Evolutionary conservation across 2,329 filamentous ascomycete genomes (phyloP), one percentile per base, ranked within the genome.

Genomic region (Stagonosporopsis tanaceti): DNA sequence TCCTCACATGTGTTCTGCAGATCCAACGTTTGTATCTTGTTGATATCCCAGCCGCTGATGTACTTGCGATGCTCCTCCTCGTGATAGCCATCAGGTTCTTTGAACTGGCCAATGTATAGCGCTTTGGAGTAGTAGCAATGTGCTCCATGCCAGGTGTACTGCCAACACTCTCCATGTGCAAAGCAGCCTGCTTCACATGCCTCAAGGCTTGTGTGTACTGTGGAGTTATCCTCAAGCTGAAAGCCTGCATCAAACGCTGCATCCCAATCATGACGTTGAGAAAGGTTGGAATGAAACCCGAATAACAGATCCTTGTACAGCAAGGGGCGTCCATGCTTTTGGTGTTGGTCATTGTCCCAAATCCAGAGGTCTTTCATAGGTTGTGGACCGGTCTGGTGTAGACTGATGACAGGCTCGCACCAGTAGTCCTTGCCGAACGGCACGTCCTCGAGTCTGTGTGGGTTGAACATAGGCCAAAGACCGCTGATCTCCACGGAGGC

Each of bases 351-450:
- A 52, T 68, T 67, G 34, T 72, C 70, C 67, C 77, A 85, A 34
- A 73, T 67, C 73, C 79, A 81, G 28, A 84, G 66, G 1, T 72
- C 71, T 1, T 66, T 61, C 76, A 82, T 80, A 38, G 81, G 79
- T 6, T 72, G 65, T 2, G 78, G 69, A 14, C 62, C 63, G 14
- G 65, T 64, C 28, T 70, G 68, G 42, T 74, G 70, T 54, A 70
- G 62, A 4, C 67, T 74, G 8, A 79, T 53, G 9, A 73, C 71
- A 6, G 76, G 71, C 11, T 66, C 56, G 53, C 77, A 79, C 76
- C 77, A 79, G 22, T 78, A 63, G 35, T 60, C 62, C 4, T 62
- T 51, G 9, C 65, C 65, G 57, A 69, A 77, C 22, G 72, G 66
- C 39, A 78, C 55, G 3, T 71, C 72, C 48, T 62, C 65, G 12